Evolutionary conservation across 495 filamentous ascomycete species (phyloP).

Genomic region (Hypoxylon fuscum): DNA sequence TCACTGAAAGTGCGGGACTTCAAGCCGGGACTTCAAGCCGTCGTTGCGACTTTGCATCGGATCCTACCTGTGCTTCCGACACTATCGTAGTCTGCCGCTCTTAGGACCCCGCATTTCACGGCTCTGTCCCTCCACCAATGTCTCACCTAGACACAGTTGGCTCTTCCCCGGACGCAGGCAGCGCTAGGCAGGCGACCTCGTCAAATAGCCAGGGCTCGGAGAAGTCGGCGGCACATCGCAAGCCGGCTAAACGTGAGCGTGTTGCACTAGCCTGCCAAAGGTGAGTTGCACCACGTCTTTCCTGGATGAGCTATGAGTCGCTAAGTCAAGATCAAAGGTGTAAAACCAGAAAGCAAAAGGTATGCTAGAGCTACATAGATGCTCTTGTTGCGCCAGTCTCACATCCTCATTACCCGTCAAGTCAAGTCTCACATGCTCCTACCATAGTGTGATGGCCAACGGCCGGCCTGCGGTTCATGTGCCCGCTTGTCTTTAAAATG

Average conservation of each 20-base stretch:
- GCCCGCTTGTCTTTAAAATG: slow-evolving; percentile 42
- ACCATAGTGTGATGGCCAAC: slow-evolving; percentile 42
- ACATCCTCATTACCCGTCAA: not conserved
- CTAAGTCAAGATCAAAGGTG: slow-evolving; percentile 35
- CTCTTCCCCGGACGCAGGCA: slow-evolving; percentile 34
- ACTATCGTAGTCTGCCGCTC: slow-evolving; percentile 6
- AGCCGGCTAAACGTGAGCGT: slow-evolving; percentile 41
- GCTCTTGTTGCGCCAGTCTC: not conserved
- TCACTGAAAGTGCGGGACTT: slow-evolving; percentile 2
- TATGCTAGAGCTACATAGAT: slow-evolving; percentile 8
- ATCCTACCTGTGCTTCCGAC: slow-evolving; percentile 18
- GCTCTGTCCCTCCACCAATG: slow-evolving; percentile 14
- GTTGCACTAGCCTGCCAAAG: slow-evolving; percentile 46
- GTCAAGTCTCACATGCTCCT: slow-evolving; percentile 18
- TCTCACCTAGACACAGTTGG: slow-evolving; percentile 28
- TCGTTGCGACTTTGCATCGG: slow-evolving; percentile 4
- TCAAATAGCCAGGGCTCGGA: slow-evolving; percentile 17
- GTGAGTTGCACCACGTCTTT: slow-evolving; percentile 4
- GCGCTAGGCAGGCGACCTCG: slow-evolving; percentile 17
- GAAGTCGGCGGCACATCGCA: slow-evolving; percentile 30
- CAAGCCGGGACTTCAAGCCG: not conserved
- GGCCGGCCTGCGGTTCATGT: slow-evolving; percentile 44
- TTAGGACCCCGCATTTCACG: slow-evolving; percentile 20
- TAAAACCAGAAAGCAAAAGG: slow-evolving; percentile 47
- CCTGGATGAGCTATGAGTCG: not conserved